Percentiles rank a stretch among this genome's conserved stretches.
These are phyloP conservation scores for Rauvolfia tetraphylla DNA, from an alignment of 257 asterid genomes.

Conservation along the genomic window DNA sequence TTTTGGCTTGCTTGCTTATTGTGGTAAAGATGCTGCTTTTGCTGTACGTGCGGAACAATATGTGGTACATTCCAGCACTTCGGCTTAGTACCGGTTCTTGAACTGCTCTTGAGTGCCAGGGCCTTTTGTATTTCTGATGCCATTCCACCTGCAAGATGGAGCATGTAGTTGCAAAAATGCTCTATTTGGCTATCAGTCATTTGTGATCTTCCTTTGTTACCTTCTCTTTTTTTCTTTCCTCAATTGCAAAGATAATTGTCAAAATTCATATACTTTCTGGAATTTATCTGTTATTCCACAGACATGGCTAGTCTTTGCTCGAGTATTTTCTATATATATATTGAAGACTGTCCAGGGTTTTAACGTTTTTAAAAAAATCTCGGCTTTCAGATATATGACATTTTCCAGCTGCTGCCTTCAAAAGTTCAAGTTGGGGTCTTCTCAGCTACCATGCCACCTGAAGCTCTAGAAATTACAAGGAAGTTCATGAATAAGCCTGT, in stretches of 20 bases:
- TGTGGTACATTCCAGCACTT: too few relatives aligned
- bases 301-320: background rate
- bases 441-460: slow-evolving; percentile 82
- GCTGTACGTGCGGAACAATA: too few relatives aligned
- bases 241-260: background rate
- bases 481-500: slow-evolving; percentile 80
- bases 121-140: too few relatives aligned
- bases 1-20: too few relatives aligned
- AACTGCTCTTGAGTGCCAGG: too few relatives aligned
- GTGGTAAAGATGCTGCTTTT: too few relatives aligned
- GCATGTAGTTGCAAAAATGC: too few relatives aligned
- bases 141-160: too few relatives aligned
- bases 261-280: too few relatives aligned
- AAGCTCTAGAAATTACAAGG: slow-evolving; percentile 78
- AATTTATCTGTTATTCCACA: background rate
- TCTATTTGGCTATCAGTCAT: background rate
- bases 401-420: slow-evolving; percentile 69
- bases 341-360: background rate
- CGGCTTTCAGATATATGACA: slow-evolving; percentile 55
- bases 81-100: too few relatives aligned
- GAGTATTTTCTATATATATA: background rate
- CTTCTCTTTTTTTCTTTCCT: background rate
- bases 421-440: slow-evolving; percentile 75
- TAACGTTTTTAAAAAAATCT: background rate
- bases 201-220: background rate